Evolutionary conservation across 352 stramenopile species (phyloP), one percentile per base, ranked within the genome.

Genomic region (Thraustochytrium sp.): DNA sequence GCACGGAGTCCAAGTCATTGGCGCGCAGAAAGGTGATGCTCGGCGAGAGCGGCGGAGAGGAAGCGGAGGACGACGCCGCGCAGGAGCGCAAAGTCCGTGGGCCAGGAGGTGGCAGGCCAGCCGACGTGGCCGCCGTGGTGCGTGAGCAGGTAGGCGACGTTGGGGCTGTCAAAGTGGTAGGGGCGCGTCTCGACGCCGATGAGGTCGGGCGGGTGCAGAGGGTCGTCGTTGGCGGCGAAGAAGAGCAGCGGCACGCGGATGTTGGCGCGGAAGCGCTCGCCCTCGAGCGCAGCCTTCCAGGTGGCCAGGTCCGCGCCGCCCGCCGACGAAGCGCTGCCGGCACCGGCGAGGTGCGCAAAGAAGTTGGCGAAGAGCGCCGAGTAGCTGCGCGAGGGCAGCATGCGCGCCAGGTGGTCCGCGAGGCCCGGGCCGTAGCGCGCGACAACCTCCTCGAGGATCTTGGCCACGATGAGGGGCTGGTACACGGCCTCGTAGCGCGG

Each of bases 141-240:
- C 29, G 68, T 80, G n/a, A 80, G 48, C 68, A 46, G 34, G 68
- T 80, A 80, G 5, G 16, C 68, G 23, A 80, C 68, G 34, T 80
- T 61, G 9, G 68, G 53, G 26, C 76, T 51, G 23, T 80, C 31
- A 46, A 80, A 53, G 42, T 51, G 68, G 34, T 80, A 46, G 13
- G 21, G 44, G 53, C 21, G 34, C 16, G 26, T 46, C 53, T 80
- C 68, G 37, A 34, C 48, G n/a, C 68, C 68, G 37, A 80, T 51
- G 8, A 48, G 18, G 48, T 80, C 68, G 11, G 68, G 68, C 9
- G 76, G 65, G 68, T 80, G 68, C 37, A 80, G 34, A 23, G 68
- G 68, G 31, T 80, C 68, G 31, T 80, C 68, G 53, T 31, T 55
- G 9, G 68, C 46, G n/a, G 68, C 31, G 26, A 80, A 46, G 16